Evolutionary conservation across 2,329 filamentous ascomycete genomes (phyloP).

Genomic region (Aspergillus clavatus): DNA sequence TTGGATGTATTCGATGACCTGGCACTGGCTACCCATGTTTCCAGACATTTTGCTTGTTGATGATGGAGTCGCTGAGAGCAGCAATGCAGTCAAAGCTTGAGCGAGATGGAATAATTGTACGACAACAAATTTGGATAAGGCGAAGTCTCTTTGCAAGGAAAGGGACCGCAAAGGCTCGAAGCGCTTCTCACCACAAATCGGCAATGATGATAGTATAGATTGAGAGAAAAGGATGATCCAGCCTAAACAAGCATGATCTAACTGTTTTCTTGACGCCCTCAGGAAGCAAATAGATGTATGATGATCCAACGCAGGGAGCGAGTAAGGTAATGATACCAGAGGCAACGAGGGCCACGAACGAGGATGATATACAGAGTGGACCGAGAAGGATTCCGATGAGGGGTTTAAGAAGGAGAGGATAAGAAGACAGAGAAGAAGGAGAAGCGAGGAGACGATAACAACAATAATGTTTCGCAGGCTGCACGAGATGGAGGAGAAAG

Average conservation of each 20-base stretch:
- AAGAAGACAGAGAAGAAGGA: constrained; percentile 12
- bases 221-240: constrained; percentile 2
- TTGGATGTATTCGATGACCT: constrained; percentile 94
- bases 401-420: constrained; percentile 16
- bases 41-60: constrained; percentile 41
- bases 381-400: constrained; percentile 9
- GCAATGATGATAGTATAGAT: constrained; percentile 11
- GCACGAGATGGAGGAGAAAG: constrained; percentile 17
- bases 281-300: constrained; percentile 8
- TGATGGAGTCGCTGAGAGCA: constrained; percentile 10
- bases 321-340: constrained; percentile 24
- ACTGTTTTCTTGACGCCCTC: constrained; percentile 8
- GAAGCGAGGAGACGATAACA: constrained; percentile 18
- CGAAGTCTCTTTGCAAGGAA: neutral
- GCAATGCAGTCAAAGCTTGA: neutral
- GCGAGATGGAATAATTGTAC: neutral
- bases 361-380: constrained; percentile 13
- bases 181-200: neutral
- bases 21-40: constrained; percentile 64
- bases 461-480: constrained; percentile 1
- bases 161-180: neutral
- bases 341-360: constrained; percentile 3
- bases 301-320: constrained; percentile 8
- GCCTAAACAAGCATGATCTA: constrained; percentile 29
- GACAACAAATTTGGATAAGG: neutral